Conservation (phyloP, 2,329 filamentous ascomycete species). For the Sporothrix dimorphospora region DNA sequence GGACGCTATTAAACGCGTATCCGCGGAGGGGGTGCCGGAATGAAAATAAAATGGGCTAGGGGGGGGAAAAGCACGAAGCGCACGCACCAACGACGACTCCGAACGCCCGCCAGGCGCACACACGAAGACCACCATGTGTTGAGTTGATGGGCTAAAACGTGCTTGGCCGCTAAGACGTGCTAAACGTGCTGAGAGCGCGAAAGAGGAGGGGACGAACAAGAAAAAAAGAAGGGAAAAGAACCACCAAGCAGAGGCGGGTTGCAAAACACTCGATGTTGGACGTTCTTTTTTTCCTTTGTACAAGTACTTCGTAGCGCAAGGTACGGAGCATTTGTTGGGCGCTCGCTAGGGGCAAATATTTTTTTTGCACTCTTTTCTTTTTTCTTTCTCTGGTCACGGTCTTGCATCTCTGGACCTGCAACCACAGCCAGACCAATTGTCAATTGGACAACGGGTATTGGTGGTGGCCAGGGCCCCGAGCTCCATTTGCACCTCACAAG, state of each 20-base stretch:
- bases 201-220: not conserved
- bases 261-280: not conserved
- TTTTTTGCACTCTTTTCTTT: not conserved
- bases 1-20: conserved; percentile 23
- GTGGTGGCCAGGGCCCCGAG: not conserved
- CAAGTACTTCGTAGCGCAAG: conserved; percentile 5
- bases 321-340: not conserved
- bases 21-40: conserved; percentile 19
- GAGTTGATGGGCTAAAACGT: conserved; percentile 5
- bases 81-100: not conserved
- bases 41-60: not conserved
- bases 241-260: not conserved
- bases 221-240: not conserved
- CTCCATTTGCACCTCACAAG: not conserved
- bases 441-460: not conserved
- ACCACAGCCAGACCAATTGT: not conserved
- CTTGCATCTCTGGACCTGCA: not conserved
- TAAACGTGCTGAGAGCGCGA: not conserved
- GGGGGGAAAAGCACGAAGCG: not conserved
- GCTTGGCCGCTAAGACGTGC: not conserved
- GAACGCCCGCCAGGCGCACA: not conserved
- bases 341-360: not conserved
- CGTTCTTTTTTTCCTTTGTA: conserved; percentile 5
- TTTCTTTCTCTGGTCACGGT: not conserved
- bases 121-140: not conserved